phyloP scores from a whole-genome alignment of 495 filamentous ascomycete genomes.

The Daldinia childiae region DNA sequence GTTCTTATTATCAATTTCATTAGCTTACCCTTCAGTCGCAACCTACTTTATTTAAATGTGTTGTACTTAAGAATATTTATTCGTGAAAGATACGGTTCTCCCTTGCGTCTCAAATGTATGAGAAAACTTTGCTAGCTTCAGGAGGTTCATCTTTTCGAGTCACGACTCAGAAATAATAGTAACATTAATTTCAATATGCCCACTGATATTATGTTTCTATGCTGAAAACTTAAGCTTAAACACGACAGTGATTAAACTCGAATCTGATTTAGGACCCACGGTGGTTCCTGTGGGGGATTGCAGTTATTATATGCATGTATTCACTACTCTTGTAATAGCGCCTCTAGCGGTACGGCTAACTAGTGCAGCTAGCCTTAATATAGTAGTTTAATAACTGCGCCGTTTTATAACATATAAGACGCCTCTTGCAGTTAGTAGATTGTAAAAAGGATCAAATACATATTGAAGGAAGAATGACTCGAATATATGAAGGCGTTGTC shows the following conservation, averaged over 20 bases:
- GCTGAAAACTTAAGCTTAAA: constrained; percentile 14
- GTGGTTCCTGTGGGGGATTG: not conserved
- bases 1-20: constrained; percentile 12
- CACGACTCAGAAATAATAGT: not conserved
- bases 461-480: too few species aligned
- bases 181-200: too few species aligned
- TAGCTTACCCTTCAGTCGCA: constrained; percentile 9
- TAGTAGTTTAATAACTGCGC: constrained; percentile 5
- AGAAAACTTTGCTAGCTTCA: not conserved
- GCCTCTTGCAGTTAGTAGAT: not conserved
- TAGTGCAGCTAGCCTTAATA: not conserved
- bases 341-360: not conserved
- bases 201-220: not conserved
- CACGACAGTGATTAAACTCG: constrained; percentile 22
- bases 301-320: not conserved
- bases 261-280: not conserved
- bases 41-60: not conserved
- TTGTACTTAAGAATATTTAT: not conserved
- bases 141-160: not conserved
- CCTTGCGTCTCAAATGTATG: not conserved
- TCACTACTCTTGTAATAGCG: not conserved
- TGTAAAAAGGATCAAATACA: not conserved
- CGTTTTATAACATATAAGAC: constrained; percentile 6
- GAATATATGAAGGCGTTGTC: too few species aligned
- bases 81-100: not conserved